Conservation (phyloP, 352 stramenopile species). For the Aphanomyces euteiches region DNA sequence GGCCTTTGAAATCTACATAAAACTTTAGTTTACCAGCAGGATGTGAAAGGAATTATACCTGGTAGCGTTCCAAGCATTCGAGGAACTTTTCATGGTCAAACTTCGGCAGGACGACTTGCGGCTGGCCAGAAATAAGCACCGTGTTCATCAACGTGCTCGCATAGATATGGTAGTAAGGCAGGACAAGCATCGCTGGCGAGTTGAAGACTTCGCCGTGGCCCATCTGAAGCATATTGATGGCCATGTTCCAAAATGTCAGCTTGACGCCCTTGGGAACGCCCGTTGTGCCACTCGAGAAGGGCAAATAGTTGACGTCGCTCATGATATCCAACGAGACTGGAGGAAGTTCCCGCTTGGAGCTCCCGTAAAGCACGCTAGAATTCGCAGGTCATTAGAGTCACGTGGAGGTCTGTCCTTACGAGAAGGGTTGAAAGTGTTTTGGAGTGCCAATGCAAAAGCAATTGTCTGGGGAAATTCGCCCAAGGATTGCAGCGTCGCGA, state of each 20-base stretch:
- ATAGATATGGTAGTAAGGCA: constrained; percentile 97
- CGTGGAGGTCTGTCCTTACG: too few relatives aligned
- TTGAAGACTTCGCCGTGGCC: constrained; percentile 42
- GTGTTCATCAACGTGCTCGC: constrained; percentile 81
- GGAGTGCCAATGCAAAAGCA: too few relatives aligned
- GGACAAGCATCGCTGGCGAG: constrained; percentile 44
- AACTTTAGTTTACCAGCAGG: not conserved
- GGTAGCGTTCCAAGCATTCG: constrained; percentile 59
- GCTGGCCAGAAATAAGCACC: constrained; percentile 68
- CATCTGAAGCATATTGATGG: constrained; percentile 63
- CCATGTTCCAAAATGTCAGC: constrained; percentile 76
- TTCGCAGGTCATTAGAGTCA: too few relatives aligned
- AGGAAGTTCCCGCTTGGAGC: too few relatives aligned
- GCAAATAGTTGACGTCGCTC: constrained; percentile 47
- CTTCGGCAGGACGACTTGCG: constrained; percentile 80
- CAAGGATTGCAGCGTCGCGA: not conserved
- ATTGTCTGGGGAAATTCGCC: not conserved
- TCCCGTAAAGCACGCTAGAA: too few relatives aligned
- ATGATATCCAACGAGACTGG: not conserved
- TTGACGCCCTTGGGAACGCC: constrained; percentile 89
- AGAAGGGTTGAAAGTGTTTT: too few relatives aligned
- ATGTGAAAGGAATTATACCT: constrained; percentile 31
- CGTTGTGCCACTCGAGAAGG: constrained; percentile 94
- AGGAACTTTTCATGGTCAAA: constrained; percentile 90
- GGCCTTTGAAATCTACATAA: constrained; percentile 31